Evolutionary conservation across 495 filamentous ascomycete species (phyloP), one percentile per base, ranked within the genome.

Genomic region (Pyrenula massariospora): DNA sequence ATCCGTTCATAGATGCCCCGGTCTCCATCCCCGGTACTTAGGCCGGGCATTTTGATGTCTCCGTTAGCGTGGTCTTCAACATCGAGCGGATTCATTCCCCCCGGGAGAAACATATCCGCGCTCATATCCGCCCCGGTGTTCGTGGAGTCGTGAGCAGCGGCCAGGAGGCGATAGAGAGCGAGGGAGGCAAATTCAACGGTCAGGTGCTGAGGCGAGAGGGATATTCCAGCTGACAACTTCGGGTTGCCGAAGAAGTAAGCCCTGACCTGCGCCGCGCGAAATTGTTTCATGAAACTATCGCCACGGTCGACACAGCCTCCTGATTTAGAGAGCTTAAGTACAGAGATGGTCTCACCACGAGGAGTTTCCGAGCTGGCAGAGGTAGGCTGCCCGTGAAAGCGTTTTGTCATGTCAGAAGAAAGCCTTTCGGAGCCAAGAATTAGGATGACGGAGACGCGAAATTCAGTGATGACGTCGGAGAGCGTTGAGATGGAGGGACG

Each of bases 221-320:
- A 88, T 54, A 82, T 76, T 59, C 83, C 65, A 20, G 69, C 67
- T 0, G 70, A 64, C 0, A 70, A 64, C 22, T 70, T 70, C 0
- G 77, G 59, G 58, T 85, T 84, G 2, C 93, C 93, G 67, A 96
- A 97, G 75, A 97, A 99, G 68, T 97, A 99, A 56, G 91, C 83
- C 55, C 84, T 84, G 19, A 96, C 90, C 25, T 86, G 81, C 0
- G 83, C 82, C 58, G 92, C 86, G 23, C 84, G 76, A 2, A 81
- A 68, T 24, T 79, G 75, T 57, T 85, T 86, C 74, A 90, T 79
- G 66, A 87, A 96, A 1, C 74, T 67, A 12, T 82, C 79, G 59
- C 95, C 89, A 47, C 90, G 78, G 60, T 91, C 84, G 12, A 90
- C 89, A 53, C 88, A 91, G 3, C 93, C 93, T 15, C 90, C 90